These are phyloP conservation scores for Pterocarpus santalinus DNA, from an alignment of 306 rosid species.

Conservation along the genomic window DNA sequence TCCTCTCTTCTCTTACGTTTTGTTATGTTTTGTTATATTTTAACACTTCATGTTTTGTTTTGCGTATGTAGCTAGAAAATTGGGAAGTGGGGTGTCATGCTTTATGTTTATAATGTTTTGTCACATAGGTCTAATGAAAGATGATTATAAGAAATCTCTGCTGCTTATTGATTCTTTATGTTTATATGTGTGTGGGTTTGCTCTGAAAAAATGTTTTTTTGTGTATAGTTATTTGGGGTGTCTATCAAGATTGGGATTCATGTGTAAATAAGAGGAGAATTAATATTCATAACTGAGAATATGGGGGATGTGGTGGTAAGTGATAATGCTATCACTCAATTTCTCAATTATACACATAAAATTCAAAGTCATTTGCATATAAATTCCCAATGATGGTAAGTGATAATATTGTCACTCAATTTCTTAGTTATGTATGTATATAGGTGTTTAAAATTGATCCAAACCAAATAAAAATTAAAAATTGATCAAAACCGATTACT, in stretches of 20 bases:
- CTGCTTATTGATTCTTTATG: neutral
- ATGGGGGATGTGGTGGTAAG: too few species aligned
- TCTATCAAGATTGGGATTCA: neutral
- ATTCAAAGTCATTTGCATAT: too few species aligned
- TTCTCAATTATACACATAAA: too few species aligned
- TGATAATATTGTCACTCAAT: too few species aligned
- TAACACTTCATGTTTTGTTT: neutral
- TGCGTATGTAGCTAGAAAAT: neutral
- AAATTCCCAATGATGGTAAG: too few species aligned
- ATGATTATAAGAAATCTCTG: neutral
- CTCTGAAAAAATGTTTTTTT: too few species aligned
- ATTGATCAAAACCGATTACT: too few species aligned
- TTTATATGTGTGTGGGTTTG: neutral
- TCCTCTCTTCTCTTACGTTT: neutral
- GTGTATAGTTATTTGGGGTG: neutral
- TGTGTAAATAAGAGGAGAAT: neutral
- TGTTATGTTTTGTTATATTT: neutral
- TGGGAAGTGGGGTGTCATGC: too few species aligned
- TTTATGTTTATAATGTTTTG: neutral
- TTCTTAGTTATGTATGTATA: too few species aligned
- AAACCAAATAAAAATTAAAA: too few species aligned
- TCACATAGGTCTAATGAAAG: neutral
- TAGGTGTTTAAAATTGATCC: too few species aligned
- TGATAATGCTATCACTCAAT: too few species aligned
- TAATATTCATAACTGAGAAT: neutral